Conservation (phyloP, 768 basidiomycete genomes). For the Nidularia pulvinata region DNA sequence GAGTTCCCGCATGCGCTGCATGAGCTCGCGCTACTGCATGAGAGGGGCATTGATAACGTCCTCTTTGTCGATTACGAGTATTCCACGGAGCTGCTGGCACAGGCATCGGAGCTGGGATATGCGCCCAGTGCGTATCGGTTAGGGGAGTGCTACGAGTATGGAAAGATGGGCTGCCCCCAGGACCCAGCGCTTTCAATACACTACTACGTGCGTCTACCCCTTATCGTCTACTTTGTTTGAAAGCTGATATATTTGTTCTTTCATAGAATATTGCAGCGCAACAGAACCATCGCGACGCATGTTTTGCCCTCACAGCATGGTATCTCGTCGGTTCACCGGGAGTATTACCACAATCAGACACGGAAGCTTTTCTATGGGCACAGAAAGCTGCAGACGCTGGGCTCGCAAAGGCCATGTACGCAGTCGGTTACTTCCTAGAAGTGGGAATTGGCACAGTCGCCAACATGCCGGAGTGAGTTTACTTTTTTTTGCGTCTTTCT, state of each 20-base stretch:
- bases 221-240: constrained; percentile 1
- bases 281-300: constrained; percentile 95
- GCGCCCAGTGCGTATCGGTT: constrained; percentile 94
- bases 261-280: constrained; percentile 95
- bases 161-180: constrained; percentile 97
- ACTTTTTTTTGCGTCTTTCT: constrained; percentile 1
- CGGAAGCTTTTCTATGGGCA: constrained; percentile 98
- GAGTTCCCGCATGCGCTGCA: constrained; percentile 97
- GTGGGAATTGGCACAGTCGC: constrained; percentile 85
- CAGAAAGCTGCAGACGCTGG: constrained; percentile 93
- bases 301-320: constrained; percentile 98
- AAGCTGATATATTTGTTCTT: constrained; percentile 7
- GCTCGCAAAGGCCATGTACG: constrained; percentile 95
- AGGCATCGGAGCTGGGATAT: constrained; percentile 95
- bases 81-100: constrained; percentile 90
- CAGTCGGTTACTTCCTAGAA: constrained; percentile 96
- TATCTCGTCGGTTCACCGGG: constrained; percentile 98
- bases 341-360: constrained; percentile 97
- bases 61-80: constrained; percentile 97
- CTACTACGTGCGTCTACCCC: constrained; percentile 83
- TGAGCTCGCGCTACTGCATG: constrained; percentile 91
- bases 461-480: constrained; percentile 64
- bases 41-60: constrained; percentile 98
- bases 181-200: constrained; percentile 98
- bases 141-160: constrained; percentile 99